phyloP scores from a whole-genome alignment of 306 rosid species.

The cucumber (Cucumis sativus) region DNA sequence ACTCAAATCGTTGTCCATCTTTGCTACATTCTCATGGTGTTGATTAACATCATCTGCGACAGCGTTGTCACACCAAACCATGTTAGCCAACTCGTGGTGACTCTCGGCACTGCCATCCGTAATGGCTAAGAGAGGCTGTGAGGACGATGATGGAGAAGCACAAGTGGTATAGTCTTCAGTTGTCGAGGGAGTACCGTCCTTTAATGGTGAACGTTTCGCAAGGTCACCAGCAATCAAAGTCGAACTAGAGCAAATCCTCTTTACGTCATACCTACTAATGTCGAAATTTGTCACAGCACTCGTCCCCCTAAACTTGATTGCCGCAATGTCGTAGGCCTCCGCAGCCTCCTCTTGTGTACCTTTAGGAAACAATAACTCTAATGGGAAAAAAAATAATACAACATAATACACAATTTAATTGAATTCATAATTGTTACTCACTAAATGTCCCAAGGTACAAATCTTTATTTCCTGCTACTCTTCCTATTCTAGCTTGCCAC shows the following conservation, averaged over 20 bases:
- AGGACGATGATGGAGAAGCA: conserved; percentile 20
- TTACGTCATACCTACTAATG: conserved; percentile 86
- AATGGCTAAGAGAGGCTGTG: conserved; percentile 44
- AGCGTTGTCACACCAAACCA: conserved; percentile 50
- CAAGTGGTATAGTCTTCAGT: conserved; percentile 30
- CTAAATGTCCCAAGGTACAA: conserved; percentile 97
- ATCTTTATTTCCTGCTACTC: conserved; percentile 98
- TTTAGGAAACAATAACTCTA: background rate
- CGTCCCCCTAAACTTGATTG: conserved; percentile 90
- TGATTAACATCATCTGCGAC: conserved; percentile 6
- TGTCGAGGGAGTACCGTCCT: conserved; percentile 15
- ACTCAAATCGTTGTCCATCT: background rate
- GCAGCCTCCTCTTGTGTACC: conserved; percentile 99
- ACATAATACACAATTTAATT: background rate
- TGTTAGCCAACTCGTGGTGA: conserved; percentile 42
- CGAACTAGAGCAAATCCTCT: conserved; percentile 95
- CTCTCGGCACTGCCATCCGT: conserved; percentile 21
- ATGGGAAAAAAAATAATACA: background rate
- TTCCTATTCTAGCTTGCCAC: conserved; percentile 98
- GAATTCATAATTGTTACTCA: conserved; percentile 19
- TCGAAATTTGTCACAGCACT: conserved; percentile 96
- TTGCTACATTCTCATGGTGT: background rate
- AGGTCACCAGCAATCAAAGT: conserved; percentile 77
- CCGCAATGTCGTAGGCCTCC: conserved; percentile 98
- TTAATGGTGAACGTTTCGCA: conserved; percentile 54